These are phyloP conservation scores for Entonaema liquescens DNA, from an alignment of 495 filamentous ascomycete species.

Conservation along the genomic window DNA sequence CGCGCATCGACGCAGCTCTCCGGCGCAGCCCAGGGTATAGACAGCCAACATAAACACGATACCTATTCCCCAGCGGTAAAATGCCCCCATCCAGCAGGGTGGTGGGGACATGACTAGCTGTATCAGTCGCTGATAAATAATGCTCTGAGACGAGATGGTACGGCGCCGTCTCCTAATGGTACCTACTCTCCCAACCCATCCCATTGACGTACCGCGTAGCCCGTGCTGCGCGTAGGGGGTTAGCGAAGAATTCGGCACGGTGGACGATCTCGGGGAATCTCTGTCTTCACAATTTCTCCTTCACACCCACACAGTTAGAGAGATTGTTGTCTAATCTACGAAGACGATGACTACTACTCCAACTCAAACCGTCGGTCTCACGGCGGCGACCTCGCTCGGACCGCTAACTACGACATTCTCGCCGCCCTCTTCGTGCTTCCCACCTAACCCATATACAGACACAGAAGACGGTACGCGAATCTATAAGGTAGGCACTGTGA, in stretches of 20 bases:
- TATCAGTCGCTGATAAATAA: background rate
- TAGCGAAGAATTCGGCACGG: background rate
- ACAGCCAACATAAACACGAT: background rate
- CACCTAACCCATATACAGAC: slow-evolving; percentile 50
- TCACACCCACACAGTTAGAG: background rate
- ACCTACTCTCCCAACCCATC: background rate
- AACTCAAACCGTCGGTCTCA: background rate
- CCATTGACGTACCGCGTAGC: background rate
- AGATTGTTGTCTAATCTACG: background rate
- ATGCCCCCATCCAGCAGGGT: slow-evolving; percentile 1
- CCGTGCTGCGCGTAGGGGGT: background rate
- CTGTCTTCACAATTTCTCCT: background rate
- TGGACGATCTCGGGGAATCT: background rate
- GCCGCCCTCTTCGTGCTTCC: slow-evolving; percentile 39
- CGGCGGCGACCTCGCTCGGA: background rate
- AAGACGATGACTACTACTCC: background rate
- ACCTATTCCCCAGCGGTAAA: background rate
- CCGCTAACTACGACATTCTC: slow-evolving; percentile 18
- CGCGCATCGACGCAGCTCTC: background rate
- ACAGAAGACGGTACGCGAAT: background rate
- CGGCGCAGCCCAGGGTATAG: slow-evolving; percentile 7
- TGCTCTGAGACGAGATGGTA: background rate
- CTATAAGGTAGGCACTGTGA: slow-evolving; percentile 37
- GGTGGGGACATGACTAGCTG: background rate
- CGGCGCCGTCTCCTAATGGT: background rate